Evolutionary conservation across 192 early-diverging fungal species (phyloP).

Genomic region (Cetraspora pellucida): DNA sequence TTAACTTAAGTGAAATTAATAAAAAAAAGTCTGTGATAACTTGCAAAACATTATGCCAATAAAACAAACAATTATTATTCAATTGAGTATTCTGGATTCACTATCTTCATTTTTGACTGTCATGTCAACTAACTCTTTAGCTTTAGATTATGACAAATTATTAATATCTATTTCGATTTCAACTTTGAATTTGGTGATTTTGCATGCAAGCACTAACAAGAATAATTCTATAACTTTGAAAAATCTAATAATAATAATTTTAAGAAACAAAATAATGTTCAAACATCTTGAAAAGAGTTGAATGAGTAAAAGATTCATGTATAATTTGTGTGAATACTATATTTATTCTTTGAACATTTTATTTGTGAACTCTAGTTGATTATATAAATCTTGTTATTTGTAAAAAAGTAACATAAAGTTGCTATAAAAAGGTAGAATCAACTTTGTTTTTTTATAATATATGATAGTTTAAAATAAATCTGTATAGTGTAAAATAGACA

Average conservation of each 20-base stretch:
- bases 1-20: slow-evolving; percentile 58
- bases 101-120: slow-evolving; percentile 2
- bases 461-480: too few species aligned
- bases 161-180: background rate
- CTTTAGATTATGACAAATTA: background rate
- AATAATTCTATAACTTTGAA: background rate
- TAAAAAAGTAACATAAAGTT: too few species aligned
- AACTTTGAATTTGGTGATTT: background rate
- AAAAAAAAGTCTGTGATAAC: slow-evolving; percentile 54
- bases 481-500: too few species aligned
- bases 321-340: too few species aligned
- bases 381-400: too few species aligned
- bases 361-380: too few species aligned
- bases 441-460: too few species aligned
- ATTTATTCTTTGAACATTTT: too few species aligned
- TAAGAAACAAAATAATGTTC: background rate
- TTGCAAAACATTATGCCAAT: slow-evolving; percentile 43
- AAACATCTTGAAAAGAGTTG: background rate
- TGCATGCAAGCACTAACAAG: background rate
- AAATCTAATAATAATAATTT: background rate
- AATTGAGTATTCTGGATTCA: slow-evolving; percentile 3
- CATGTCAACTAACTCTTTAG: slow-evolving; percentile 5
- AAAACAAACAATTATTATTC: slow-evolving; percentile 34
- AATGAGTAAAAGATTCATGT: too few species aligned
- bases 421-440: too few species aligned